phyloP scores from a whole-genome alignment of 2,329 filamentous ascomycete genomes.

The Arthrobotrys sinensis region DNA sequence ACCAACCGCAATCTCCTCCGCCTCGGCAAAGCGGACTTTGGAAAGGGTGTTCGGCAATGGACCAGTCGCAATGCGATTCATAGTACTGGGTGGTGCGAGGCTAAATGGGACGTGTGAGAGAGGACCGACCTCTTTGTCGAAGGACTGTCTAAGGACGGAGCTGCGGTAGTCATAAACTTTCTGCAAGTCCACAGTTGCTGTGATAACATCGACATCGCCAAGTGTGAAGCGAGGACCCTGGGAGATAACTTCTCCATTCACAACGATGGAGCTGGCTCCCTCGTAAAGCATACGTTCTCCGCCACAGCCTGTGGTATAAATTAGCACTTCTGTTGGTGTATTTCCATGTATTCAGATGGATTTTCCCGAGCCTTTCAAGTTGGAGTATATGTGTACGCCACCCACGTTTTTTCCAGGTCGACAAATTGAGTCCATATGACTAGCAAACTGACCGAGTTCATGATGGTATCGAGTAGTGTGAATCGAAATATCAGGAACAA shows the following conservation, averaged over 20 bases:
- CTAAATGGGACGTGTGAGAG: not conserved
- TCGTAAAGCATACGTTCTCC: conserved; percentile 1
- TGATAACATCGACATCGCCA: conserved; percentile 2
- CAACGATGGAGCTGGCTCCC: not conserved
- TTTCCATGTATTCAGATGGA: not conserved
- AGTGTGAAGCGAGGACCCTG: not conserved
- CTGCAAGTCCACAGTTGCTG: conserved; percentile 8
- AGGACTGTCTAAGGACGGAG: not conserved
- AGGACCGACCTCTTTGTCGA: not conserved
- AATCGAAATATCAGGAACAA: conserved; percentile 1
- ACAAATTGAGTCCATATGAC: conserved; percentile 1
- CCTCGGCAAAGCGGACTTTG: not conserved
- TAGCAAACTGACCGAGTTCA: not conserved
- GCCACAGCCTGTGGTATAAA: not conserved
- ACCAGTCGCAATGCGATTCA: not conserved
- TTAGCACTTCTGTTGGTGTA: not conserved
- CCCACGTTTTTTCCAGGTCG: not conserved
- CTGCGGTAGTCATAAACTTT: not conserved
- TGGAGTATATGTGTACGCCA: conserved; percentile 4
- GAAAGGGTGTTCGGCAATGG: not conserved
- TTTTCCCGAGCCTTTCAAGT: not conserved
- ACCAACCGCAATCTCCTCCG: conserved; percentile 1
- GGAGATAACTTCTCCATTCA: not conserved
- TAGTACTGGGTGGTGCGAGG: not conserved
- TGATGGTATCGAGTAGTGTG: conserved; percentile 10